These are phyloP conservation scores for Terfezia boudieri DNA, from an alignment of 495 filamentous ascomycete species.

Conservation along the genomic window DNA sequence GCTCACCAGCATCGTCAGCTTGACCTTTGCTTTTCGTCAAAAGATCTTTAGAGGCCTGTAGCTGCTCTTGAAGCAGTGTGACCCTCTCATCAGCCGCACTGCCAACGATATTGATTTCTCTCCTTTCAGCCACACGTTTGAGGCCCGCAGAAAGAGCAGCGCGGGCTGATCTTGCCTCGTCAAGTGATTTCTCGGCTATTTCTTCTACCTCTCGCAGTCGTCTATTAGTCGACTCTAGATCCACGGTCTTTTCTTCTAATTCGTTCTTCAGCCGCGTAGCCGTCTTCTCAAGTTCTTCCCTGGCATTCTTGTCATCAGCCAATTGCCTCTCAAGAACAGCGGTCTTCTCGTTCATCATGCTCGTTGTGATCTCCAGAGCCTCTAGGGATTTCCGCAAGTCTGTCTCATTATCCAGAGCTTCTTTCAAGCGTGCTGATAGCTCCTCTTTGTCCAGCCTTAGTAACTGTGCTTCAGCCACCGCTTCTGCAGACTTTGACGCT, in stretches of 20 bases:
- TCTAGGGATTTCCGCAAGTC: constrained; percentile 51
- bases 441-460: constrained; percentile 68
- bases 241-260: constrained; percentile 59
- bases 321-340: constrained; percentile 55
- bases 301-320: constrained; percentile 56
- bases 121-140: constrained; percentile 39
- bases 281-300: constrained; percentile 60
- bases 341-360: constrained; percentile 53
- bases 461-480: constrained; percentile 46
- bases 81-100: constrained; percentile 54
- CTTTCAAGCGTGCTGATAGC: constrained; percentile 43
- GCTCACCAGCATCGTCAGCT: constrained; percentile 72
- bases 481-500: constrained; percentile 49
- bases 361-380: constrained; percentile 55
- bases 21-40: constrained; percentile 72
- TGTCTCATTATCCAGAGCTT: constrained; percentile 39
- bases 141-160: constrained; percentile 64
- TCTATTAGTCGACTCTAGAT: constrained; percentile 52
- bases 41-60: constrained; percentile 52
- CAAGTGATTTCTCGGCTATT: constrained; percentile 64
- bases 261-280: constrained; percentile 58
- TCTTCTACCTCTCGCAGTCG: constrained; percentile 74
- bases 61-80: constrained; percentile 50
- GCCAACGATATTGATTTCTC: constrained; percentile 26
- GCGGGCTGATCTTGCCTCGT: constrained; percentile 70